phyloP scores from a whole-genome alignment of 768 basidiomycete species.

The Podaxis rugospora region DNA sequence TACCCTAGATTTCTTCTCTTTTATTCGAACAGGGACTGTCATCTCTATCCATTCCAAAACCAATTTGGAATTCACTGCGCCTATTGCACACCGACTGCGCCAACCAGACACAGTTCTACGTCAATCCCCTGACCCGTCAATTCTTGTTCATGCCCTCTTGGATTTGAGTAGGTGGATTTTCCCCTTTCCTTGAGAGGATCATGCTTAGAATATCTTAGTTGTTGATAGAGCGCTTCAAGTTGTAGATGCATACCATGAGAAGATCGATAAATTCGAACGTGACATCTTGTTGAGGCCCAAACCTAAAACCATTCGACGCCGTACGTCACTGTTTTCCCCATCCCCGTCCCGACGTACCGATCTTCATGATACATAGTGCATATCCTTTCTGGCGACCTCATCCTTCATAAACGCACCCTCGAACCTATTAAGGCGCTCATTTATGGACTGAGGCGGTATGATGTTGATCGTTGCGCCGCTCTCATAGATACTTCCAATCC shows the following conservation, averaged over 20 bases:
- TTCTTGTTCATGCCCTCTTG: constrained; percentile 65
- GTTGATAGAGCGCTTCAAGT: constrained; percentile 68
- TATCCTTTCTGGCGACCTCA: constrained; percentile 71
- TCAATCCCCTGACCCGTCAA: constrained; percentile 58
- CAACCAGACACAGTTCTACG: constrained; percentile 58
- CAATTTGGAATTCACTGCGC: constrained; percentile 44
- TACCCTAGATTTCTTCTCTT: not conserved
- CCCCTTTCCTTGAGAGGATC: not conserved
- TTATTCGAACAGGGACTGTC: constrained; percentile 45
- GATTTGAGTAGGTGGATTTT: constrained; percentile 41
- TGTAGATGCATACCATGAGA: constrained; percentile 62
- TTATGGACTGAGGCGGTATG: constrained; percentile 65
- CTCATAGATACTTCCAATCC: constrained; percentile 43
- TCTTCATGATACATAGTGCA: constrained; percentile 45
- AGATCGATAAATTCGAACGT: constrained; percentile 58
- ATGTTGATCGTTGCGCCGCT: constrained; percentile 62
- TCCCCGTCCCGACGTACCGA: not conserved
- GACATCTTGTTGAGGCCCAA: constrained; percentile 55
- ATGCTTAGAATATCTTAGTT: constrained; percentile 30
- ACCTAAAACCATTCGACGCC: constrained; percentile 53
- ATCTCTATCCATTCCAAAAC: constrained; percentile 52
- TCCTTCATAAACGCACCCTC: constrained; percentile 68
- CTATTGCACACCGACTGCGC: constrained; percentile 54
- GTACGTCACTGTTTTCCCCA: constrained; percentile 31
- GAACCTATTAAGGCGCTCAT: constrained; percentile 69